Evolutionary conservation across 2,329 filamentous ascomycete genomes (phyloP), one percentile per base, ranked within the genome.

Genomic region (Cadophora sp.): DNA sequence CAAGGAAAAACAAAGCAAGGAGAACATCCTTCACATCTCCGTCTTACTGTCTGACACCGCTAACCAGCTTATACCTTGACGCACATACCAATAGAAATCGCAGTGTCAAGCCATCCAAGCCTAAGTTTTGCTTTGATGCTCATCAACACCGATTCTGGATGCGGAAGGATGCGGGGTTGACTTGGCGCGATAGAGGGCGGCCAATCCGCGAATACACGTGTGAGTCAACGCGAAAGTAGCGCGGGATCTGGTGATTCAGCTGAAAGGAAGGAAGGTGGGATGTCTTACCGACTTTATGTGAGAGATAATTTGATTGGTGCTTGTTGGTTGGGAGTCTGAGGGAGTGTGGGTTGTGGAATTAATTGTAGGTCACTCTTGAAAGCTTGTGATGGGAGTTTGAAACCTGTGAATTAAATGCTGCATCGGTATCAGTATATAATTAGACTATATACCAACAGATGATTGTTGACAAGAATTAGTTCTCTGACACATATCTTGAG

Each of bases 151-250:
- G 50, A 27, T 51, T 33, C 16, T 50, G 47, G 59, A 36, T 6
- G 27, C 20, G 11, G 60, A 39, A 27, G 47, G 41, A 65, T 27
- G 53, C 27, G 62, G 53, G 53, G 50, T 50, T 59, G 4, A 41
- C 39, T 58, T 62, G 41, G 64, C 59, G 39, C 27, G 45, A 50
- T 18, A 6, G 22, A 18, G 8, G 4, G 8, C 27, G 4, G 41
- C 39, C 33, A 60, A 45, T 60, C 58, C 58, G 22, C 43, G 22
- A 48, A 36, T 18, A 33, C 59, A 50, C 59, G 41, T 61, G 22
- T 61, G 59, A 61, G 43, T 61, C 59, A 61, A 62, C 62, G 51
- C 62, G 51, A 58, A 58, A 48, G 27, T 64, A 51, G 62, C 62
- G 51, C 62, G 61, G 58, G 27, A 48, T 45, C 58, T 60, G 43